Base-by-base conservation (phyloP, 495 filamentous ascomycete genomes). In the Tuber magnatum region DNA sequence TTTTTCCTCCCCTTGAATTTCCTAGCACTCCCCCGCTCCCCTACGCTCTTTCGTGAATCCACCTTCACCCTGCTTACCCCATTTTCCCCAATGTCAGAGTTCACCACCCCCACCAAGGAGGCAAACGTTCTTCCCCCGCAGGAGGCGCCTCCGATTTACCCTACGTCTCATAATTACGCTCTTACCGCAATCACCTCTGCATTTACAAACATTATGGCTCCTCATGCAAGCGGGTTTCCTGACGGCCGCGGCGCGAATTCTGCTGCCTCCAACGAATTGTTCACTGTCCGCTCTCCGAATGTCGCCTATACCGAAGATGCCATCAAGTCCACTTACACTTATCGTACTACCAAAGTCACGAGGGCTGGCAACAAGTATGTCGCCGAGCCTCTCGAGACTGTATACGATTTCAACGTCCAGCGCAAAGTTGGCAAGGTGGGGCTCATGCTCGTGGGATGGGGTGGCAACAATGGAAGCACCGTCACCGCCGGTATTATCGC, bases 401-500 rank as follows among this genome's bases (percentile, higher is more conserved):
- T 90, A 79, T 98, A 98, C 85, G 90, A 97, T 87, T 98, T 99
- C 92, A 97, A 97, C 88, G 92, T 95, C 82, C 92, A 97, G 83
- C 93, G 93, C 83, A 92, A 93, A 84, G 88, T 97, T 61, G 92
- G 92, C 84, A 97, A 97, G 88, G 88, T 93, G 76, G 95, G 95
- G 82, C 87, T 97, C 87, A 97, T 99, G 95, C 89, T 99, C 82
- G 96, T 98, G 77, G 95, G 95, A 76, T 95, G 90, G 92, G 95
- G 95, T 85, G 95, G 95, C 81, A 99, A 99, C 90, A 98, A 99
- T 83, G 95, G 95, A 81, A 91, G 93, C 78, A 99, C 95, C 77
- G 93, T 98, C 75, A 98, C 96, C 72, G 95, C 95, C 77, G 96
- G 95, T 84, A 97, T 99, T 84, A 88, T 99, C 83, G 95, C 94